A percentile compares a stretch with the other conserved stretches of the same genome.
These are phyloP conservation scores for Anacardium occidentale DNA, from an alignment of 345 rosid species.

Conservation along the genomic window DNA sequence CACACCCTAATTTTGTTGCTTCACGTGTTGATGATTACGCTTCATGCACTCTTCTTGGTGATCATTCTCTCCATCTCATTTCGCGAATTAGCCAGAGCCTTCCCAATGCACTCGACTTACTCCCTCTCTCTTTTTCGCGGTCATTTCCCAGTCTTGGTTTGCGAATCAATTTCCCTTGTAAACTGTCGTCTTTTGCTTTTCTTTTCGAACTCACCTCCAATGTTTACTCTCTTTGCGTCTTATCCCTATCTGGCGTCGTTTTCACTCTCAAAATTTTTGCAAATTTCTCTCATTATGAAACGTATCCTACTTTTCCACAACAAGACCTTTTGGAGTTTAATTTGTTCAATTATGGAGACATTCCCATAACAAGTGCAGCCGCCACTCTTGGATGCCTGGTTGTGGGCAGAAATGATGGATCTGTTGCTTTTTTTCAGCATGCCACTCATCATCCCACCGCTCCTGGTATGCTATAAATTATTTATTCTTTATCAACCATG, in stretches of 20 bases:
- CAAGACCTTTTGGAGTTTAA: slow-evolving; percentile 50
- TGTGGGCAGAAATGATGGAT: slow-evolving; percentile 69
- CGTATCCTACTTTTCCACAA: slow-evolving; percentile 44
- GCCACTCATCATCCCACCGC: slow-evolving; percentile 40
- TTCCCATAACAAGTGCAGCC: slow-evolving; percentile 49
- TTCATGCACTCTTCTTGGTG: slow-evolving; percentile 47
- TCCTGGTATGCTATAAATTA: slow-evolving; percentile 45
- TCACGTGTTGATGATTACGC: slow-evolving; percentile 50
- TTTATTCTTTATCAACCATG: slow-evolving; percentile 7
- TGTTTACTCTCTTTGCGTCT: slow-evolving; percentile 48
- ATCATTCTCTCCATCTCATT: slow-evolving; percentile 43
- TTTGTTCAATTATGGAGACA: slow-evolving; percentile 34
- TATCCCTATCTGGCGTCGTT: slow-evolving; percentile 67
- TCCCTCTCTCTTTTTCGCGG: slow-evolving; percentile 48
- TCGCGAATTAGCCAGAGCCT: slow-evolving; percentile 57
- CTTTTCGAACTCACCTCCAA: slow-evolving; percentile 29
- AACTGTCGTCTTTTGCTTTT: slow-evolving; percentile 72
- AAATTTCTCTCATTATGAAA: slow-evolving; percentile 36
- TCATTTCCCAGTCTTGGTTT: slow-evolving; percentile 54
- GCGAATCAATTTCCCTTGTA: slow-evolving; percentile 56
- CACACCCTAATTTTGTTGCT: slow-evolving; percentile 14
- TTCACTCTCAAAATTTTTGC: slow-evolving; percentile 53
- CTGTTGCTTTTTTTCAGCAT: slow-evolving; percentile 58
- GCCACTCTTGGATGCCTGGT: slow-evolving; percentile 59
- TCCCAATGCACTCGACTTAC: slow-evolving; percentile 57